These are phyloP conservation scores for Parmelia sp. DNA, from an alignment of 495 filamentous ascomycete genomes.

Conservation along the genomic window DNA sequence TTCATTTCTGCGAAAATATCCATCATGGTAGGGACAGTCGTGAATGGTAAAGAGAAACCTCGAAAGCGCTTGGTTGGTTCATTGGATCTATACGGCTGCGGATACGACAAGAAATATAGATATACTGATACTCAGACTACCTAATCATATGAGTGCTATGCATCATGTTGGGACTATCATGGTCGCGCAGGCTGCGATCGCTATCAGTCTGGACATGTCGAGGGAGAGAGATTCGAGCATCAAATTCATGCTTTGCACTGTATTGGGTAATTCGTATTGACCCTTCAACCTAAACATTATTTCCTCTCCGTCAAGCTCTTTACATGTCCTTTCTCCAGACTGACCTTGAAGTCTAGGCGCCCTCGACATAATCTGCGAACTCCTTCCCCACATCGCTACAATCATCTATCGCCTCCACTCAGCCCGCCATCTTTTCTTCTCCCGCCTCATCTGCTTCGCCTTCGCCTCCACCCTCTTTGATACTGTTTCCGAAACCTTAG, in stretches of 20 bases:
- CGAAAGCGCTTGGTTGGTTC: neutral
- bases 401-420: constrained; percentile 44
- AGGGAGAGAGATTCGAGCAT: constrained; percentile 42
- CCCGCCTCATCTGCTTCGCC: constrained; percentile 37
- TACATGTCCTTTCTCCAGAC: too few relatives aligned
- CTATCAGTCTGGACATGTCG: constrained; percentile 36
- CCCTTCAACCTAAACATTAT: too few relatives aligned
- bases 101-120: neutral
- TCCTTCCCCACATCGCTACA: constrained; percentile 45
- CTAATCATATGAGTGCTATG: constrained; percentile 35
- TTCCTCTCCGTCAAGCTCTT: too few relatives aligned
- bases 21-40: too few relatives aligned
- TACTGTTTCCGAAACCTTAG: constrained; percentile 40
- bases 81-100: neutral
- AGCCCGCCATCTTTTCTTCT: constrained; percentile 36
- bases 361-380: constrained; percentile 46
- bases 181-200: constrained; percentile 43
- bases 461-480: constrained; percentile 38
- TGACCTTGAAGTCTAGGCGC: constrained; percentile 32
- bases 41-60: neutral
- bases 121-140: neutral
- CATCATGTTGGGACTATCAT: constrained; percentile 45
- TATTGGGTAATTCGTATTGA: constrained; percentile 44
- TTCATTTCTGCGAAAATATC: neutral
- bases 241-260: constrained; percentile 44